Conservation (phyloP, 371 early-diverging fungal species). For the Amoeboaphelidium occidentale region DNA sequence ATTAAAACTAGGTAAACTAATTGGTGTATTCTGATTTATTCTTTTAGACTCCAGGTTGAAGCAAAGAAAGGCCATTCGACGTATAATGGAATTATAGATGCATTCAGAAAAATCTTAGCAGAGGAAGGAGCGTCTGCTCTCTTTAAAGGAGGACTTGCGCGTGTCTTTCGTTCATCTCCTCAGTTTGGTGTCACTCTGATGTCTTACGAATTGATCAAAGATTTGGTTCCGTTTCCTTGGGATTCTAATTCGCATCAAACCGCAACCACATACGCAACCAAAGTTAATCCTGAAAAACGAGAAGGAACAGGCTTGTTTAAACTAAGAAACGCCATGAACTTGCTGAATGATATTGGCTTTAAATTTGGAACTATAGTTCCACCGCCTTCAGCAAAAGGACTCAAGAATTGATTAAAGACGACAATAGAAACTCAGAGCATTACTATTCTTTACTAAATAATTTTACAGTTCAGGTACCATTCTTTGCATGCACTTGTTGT, state of each 20-base stretch:
- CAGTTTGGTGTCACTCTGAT: conserved; percentile 90
- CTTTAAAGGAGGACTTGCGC: conserved; percentile 78
- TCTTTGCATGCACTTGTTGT: no score
- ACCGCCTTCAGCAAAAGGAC: no score
- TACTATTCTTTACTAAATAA: no score
- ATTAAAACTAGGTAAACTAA: conserved; percentile 96
- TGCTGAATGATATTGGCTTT: not conserved
- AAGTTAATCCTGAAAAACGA: no score
- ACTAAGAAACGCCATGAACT: not conserved
- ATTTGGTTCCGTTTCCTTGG: conserved; percentile 33
- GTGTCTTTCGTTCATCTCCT: conserved; percentile 64
- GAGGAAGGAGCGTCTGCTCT: conserved; percentile 86
- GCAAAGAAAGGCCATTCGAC: conserved; percentile 63
- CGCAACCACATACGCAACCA: not conserved
- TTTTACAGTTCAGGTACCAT: no score
- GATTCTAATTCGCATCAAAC: not conserved
- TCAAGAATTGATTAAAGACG: no score
- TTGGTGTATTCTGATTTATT: no score
- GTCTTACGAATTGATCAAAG: conserved; percentile 49
- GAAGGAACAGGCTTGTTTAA: not conserved
- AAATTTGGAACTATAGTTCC: no score
- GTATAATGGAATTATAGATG: conserved; percentile 65
- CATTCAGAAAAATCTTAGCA: conserved; percentile 51
- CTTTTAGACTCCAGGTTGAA: conserved; percentile 85
- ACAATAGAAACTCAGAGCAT: no score